These are phyloP conservation scores for Aspergillus sclerotiicarbonarius DNA, from an alignment of 495 filamentous ascomycete species.

Conservation along the genomic window DNA sequence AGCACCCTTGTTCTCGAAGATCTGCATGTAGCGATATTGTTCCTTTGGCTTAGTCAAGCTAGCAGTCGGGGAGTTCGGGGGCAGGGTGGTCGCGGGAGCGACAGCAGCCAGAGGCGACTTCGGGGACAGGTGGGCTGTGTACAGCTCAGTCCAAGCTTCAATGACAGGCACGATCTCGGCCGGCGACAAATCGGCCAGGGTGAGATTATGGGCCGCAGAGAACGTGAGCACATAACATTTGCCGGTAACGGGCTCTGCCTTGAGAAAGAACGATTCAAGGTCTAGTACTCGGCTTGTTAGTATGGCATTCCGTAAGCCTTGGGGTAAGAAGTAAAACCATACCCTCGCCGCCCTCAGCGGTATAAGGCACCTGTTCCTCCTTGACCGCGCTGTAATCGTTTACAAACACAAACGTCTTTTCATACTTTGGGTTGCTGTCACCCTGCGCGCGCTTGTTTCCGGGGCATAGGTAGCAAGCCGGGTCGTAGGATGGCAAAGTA, in stretches of 20 bases:
- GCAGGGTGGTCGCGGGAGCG: conserved; percentile 45
- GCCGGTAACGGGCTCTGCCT: conserved; percentile 81
- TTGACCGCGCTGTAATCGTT: conserved; percentile 98
- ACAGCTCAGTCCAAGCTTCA: conserved; percentile 84
- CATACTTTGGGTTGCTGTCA: conserved; percentile 82
- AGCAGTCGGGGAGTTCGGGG: conserved; percentile 47
- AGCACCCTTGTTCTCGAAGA: conserved; percentile 97
- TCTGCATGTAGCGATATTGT: conserved; percentile 96
- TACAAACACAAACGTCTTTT: conserved; percentile 87
- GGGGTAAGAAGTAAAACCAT: conserved; percentile 8
- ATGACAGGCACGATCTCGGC: conserved; percentile 72
- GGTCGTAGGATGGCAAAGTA: conserved; percentile 77
- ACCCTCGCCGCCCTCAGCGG: conserved; percentile 52
- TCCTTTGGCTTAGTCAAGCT: conserved; percentile 56
- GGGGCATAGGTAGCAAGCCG: conserved; percentile 93
- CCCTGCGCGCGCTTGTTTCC: conserved; percentile 91
- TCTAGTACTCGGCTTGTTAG: conserved; percentile 38
- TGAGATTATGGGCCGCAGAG: conserved; percentile 83
- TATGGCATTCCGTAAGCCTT: background rate
- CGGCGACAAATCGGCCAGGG: conserved; percentile 78
- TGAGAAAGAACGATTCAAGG: conserved; percentile 74
- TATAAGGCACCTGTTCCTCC: conserved; percentile 77
- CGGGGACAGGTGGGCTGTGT: conserved; percentile 73
- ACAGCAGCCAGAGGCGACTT: conserved; percentile 60
- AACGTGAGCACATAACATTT: conserved; percentile 98